phyloP scores from a whole-genome alignment of 768 basidiomycete species.

The Solioccasus polychromus region DNA sequence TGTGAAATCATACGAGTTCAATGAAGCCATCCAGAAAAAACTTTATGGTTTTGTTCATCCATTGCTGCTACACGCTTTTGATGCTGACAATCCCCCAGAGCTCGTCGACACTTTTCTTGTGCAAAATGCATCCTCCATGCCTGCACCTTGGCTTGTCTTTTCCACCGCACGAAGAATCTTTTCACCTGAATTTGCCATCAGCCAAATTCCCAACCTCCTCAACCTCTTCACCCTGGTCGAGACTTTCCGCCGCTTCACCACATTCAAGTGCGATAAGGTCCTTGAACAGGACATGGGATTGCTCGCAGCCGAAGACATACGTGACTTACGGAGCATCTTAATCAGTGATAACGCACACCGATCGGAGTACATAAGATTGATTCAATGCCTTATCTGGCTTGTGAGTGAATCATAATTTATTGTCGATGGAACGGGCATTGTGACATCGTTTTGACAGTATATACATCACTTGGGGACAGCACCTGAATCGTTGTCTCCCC shows the following conservation, averaged over 20 bases:
- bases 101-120: neutral
- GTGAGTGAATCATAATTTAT: conserved; percentile 9
- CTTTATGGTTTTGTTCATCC: conserved; percentile 16
- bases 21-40: conserved; percentile 4
- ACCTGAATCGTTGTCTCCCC: conserved; percentile 25
- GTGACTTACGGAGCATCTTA: conserved; percentile 8
- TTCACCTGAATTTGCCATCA: conserved; percentile 25
- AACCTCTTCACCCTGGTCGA: conserved; percentile 24
- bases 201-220: conserved; percentile 31
- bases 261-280: conserved; percentile 14
- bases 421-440: too few species aligned
- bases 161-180: conserved; percentile 30
- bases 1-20: conserved; percentile 12
- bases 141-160: conserved; percentile 20
- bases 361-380: conserved; percentile 21
- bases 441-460: conserved; percentile 17
- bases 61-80: neutral
- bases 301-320: conserved; percentile 19
- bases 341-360: conserved; percentile 13
- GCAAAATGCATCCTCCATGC: neutral
- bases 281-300: conserved; percentile 17
- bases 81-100: conserved; percentile 10
- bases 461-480: conserved; percentile 28
- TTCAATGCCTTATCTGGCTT: conserved; percentile 18
- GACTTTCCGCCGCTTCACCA: conserved; percentile 16